Evolutionary conservation across 2,329 filamentous ascomycete genomes (phyloP).

Genomic region (Aphanocladium album): DNA sequence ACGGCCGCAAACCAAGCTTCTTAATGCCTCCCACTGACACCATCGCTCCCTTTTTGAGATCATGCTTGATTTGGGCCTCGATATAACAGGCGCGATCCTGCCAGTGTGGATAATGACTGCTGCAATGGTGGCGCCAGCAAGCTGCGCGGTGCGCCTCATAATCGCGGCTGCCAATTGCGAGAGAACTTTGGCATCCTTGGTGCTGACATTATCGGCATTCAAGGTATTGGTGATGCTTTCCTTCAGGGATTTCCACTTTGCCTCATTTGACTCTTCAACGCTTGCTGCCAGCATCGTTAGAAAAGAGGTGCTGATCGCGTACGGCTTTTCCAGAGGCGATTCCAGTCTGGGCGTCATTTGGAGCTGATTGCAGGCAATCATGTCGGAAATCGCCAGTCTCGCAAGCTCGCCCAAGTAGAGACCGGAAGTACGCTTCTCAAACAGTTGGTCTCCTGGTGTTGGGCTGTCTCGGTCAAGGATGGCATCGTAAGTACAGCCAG

Average conservation of each 20-base stretch:
- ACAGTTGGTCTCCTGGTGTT: conserved; percentile 75
- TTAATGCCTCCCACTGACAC: not conserved
- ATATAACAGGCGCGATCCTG: not conserved
- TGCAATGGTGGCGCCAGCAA: conserved; percentile 20
- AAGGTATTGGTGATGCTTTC: not conserved
- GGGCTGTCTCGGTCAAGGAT: conserved; percentile 61
- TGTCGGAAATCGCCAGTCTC: conserved; percentile 54
- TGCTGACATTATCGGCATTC: not conserved
- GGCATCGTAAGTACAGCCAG: conserved; percentile 62
- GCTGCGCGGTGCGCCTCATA: conserved; percentile 17
- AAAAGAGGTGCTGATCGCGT: conserved; percentile 65
- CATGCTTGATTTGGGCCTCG: not conserved
- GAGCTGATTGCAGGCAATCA: conserved; percentile 19
- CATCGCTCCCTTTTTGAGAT: not conserved
- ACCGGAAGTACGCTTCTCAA: conserved; percentile 77
- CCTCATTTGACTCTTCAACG: not conserved
- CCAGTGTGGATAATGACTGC: conserved; percentile 21
- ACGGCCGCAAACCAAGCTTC: not conserved
- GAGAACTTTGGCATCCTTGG: conserved; percentile 54
- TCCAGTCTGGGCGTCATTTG: not conserved
- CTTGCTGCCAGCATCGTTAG: conserved; percentile 44
- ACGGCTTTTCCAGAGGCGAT: conserved; percentile 50
- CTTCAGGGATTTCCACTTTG: not conserved
- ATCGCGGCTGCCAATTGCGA: conserved; percentile 45
- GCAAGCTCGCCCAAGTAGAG: conserved; percentile 78